Percentiles rank a stretch among this genome's conserved stretches.
Conservation (phyloP, 495 filamentous ascomycete species). For the Penicillium diatomitis region DNA sequence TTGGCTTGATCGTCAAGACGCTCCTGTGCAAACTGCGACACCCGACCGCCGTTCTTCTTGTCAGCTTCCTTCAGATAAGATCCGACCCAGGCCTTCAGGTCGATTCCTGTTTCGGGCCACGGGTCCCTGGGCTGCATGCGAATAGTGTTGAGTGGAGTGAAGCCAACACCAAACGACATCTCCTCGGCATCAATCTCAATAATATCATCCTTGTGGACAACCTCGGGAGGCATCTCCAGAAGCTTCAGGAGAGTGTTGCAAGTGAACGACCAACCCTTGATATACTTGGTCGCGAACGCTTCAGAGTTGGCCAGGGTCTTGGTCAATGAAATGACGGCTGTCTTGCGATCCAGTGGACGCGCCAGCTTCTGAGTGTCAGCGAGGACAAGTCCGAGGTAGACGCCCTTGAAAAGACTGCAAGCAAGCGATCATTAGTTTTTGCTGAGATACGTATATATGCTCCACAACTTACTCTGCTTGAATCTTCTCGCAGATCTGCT, state of each 20-base stretch:
- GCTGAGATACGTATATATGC: constrained; percentile 6
- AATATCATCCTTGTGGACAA: constrained; percentile 61
- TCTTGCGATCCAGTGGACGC: constrained; percentile 82
- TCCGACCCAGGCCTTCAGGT: constrained; percentile 73
- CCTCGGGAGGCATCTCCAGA: constrained; percentile 74
- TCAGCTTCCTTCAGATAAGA: constrained; percentile 58
- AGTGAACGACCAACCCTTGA: constrained; percentile 81
- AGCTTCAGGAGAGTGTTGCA: constrained; percentile 79
- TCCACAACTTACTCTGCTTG: constrained; percentile 51
- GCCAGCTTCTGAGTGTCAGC: constrained; percentile 81
- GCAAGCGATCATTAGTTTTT: constrained; percentile 2
- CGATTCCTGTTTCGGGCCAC: constrained; percentile 66
- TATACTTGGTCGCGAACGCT: constrained; percentile 61
- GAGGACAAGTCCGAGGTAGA: constrained; percentile 79
- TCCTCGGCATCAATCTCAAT: constrained; percentile 90
- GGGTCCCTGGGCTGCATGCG: constrained; percentile 58
- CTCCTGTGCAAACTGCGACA: constrained; percentile 49
- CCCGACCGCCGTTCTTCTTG: constrained; percentile 41
- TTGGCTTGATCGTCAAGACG: constrained; percentile 48
- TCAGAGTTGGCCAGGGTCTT: constrained; percentile 78
- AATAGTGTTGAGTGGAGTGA: constrained; percentile 84
- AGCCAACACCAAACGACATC: constrained; percentile 85
- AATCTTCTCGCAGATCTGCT: constrained; percentile 67
- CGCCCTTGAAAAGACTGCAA: constrained; percentile 61
- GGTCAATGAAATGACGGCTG: constrained; percentile 81